phyloP scores from a whole-genome alignment of 164 flowering plant genomes.

The Nymphaea thermarum region DNA sequence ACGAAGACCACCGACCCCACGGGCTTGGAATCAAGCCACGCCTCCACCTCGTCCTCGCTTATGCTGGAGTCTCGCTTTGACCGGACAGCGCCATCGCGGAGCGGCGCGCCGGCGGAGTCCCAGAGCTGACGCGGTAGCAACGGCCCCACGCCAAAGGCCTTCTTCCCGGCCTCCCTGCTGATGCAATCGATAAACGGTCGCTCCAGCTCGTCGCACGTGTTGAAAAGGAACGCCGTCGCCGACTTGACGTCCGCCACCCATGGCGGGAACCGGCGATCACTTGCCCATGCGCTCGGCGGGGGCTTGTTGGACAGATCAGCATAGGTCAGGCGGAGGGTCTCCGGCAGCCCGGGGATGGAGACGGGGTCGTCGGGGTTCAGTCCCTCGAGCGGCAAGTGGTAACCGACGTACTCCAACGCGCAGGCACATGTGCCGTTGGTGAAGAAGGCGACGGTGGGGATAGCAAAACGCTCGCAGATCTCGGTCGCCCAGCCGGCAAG shows the following conservation, averaged over 20 bases:
- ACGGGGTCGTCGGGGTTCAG: constrained; percentile 23
- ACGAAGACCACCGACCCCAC: constrained; percentile 29
- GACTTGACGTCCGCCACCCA: constrained; percentile 35
- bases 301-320: constrained; percentile 16
- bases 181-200: constrained; percentile 36
- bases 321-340: constrained; percentile 19
- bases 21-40: constrained; percentile 32
- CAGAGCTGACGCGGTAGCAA: constrained; percentile 46
- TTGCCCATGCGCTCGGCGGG: constrained; percentile 10
- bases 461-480: constrained; percentile 14
- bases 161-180: constrained; percentile 17
- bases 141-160: constrained; percentile 61
- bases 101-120: constrained; percentile 18
- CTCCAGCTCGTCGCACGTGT: constrained; percentile 53
- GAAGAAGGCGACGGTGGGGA: constrained; percentile 31
- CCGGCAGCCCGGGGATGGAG: constrained; percentile 33
- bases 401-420: constrained; percentile 33
- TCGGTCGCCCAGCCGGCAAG: constrained; percentile 35
- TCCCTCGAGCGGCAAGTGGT: constrained; percentile 17
- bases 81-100: constrained; percentile 22
- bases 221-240: constrained; percentile 32
- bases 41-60: constrained; percentile 25
- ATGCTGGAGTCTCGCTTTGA: constrained; percentile 15
- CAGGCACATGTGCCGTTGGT: constrained; percentile 49
- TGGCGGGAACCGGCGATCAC: constrained; percentile 11